Percentiles rank a stretch among this genome's conserved stretches.
These are phyloP conservation scores for Colletotrichum truncatum DNA, from an alignment of 2,329 filamentous ascomycete genomes.

Conservation along the genomic window DNA sequence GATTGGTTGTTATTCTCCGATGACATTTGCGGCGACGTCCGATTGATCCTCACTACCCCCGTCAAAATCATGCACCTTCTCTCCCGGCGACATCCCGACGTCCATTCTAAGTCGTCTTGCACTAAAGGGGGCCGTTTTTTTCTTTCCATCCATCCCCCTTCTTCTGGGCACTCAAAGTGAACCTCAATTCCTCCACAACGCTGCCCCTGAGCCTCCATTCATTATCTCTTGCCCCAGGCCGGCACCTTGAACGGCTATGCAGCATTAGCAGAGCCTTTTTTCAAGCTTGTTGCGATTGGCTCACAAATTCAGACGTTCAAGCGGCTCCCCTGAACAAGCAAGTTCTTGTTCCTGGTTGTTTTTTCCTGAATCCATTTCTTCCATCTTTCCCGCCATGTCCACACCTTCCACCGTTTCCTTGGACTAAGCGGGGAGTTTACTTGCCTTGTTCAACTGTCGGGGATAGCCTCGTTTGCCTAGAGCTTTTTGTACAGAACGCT, in stretches of 20 bases:
- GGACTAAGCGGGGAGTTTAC: neutral
- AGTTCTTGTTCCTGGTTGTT: neutral
- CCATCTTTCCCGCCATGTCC: neutral
- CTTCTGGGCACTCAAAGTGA: slow-evolving; percentile 29
- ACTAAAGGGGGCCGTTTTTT: neutral
- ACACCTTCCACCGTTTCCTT: neutral
- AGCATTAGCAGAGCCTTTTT: neutral
- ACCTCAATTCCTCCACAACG: slow-evolving; percentile 26
- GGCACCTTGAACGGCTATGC: neutral
- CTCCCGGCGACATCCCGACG: slow-evolving; percentile 17
- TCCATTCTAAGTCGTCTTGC: neutral
- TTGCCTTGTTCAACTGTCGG: neutral
- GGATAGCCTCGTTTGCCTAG: neutral
- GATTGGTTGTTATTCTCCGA: slow-evolving; percentile 24
- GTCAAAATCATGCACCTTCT: slow-evolving; percentile 23
- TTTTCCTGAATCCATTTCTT: slow-evolving; percentile 2
- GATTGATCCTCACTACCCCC: slow-evolving; percentile 25
- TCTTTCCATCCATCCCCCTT: slow-evolving; percentile 13
- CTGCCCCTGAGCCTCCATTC: slow-evolving; percentile 23
- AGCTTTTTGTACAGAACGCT: neutral
- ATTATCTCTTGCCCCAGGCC: slow-evolving; percentile 6
- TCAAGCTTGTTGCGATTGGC: slow-evolving; percentile 13
- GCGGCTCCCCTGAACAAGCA: slow-evolving; percentile 1
- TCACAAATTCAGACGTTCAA: slow-evolving; percentile 8
- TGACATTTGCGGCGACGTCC: neutral